Percentiles rank a stretch among this genome's conserved stretches.
These are phyloP conservation scores for Aspergillus costaricaensis DNA, from an alignment of 2,329 filamentous ascomycete species.

Conservation along the genomic window DNA sequence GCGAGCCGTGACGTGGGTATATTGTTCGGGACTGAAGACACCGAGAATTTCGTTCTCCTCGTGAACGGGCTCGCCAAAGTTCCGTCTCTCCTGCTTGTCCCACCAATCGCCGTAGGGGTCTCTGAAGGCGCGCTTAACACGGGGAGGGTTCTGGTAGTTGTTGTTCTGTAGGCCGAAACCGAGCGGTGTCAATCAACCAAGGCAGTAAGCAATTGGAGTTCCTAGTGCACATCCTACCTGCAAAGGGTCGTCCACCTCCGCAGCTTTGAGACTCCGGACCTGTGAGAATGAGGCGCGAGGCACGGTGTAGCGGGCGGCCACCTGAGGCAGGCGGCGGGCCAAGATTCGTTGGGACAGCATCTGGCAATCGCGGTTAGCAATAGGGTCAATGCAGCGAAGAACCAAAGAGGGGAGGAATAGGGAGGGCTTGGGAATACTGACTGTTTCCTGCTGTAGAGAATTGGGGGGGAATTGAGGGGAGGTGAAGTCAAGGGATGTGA, in stretches of 20 bases:
- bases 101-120: conserved; percentile 94
- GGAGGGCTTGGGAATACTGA: conserved; percentile 21
- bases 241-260: conserved; percentile 44
- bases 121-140: conserved; percentile 84
- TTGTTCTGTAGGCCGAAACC: conserved; percentile 41
- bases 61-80: conserved; percentile 94
- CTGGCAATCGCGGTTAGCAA: conserved; percentile 31
- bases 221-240: conserved; percentile 38
- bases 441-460: conserved; percentile 26
- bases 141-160: conserved; percentile 52
- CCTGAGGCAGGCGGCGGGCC: conserved; percentile 45
- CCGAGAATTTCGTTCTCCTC: conserved; percentile 94
- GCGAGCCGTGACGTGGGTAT: conserved; percentile 76
- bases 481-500: conserved; percentile 17
- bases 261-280: conserved; percentile 40
- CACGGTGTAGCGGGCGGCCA: conserved; percentile 41
- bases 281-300: conserved; percentile 47
- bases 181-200: conserved; percentile 20
- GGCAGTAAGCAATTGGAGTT: not conserved
- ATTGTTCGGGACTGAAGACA: conserved; percentile 85
- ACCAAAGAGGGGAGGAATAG: too few relatives aligned
- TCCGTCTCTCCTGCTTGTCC: conserved; percentile 95
- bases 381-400: conserved; percentile 2
- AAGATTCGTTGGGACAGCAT: conserved; percentile 51
- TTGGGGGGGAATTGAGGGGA: conserved; percentile 12